These are phyloP conservation scores for Fusarium papillatum DNA, from an alignment of 2,329 filamentous ascomycete genomes.

Conservation along the genomic window DNA sequence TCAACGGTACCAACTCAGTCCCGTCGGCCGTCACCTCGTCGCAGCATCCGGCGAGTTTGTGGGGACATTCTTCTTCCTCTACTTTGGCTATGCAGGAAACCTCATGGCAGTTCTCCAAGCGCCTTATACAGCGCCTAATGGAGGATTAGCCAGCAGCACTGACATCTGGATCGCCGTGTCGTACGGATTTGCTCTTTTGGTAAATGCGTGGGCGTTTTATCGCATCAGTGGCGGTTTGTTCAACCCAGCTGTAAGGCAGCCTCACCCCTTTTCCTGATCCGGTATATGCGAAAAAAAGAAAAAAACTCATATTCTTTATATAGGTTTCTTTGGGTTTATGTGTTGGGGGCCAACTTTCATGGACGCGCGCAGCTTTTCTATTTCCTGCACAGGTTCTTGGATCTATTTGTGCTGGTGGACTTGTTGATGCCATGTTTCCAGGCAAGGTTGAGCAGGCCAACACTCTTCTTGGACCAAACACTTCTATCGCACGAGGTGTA, in stretches of 20 bases:
- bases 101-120: constrained; percentile 32
- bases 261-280: rapidly evolving
- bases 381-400: constrained; percentile 67
- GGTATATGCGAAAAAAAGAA: background rate
- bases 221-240: constrained; percentile 63
- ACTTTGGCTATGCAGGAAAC: constrained; percentile 42
- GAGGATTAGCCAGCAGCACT: constrained; percentile 28
- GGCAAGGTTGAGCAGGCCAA: constrained; percentile 65
- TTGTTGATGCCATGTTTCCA: constrained; percentile 68
- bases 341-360: constrained; percentile 32
- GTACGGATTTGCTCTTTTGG: constrained; percentile 53
- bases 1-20: constrained; percentile 24
- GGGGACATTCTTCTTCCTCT: constrained; percentile 40
- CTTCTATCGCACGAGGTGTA: constrained; percentile 66
- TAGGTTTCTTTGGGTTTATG: constrained; percentile 40
- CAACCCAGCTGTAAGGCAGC: constrained; percentile 48
- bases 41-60: constrained; percentile 38
- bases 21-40: constrained; percentile 33
- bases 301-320: background rate
- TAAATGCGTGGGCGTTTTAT: constrained; percentile 68
- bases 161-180: constrained; percentile 35
- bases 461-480: constrained; percentile 59
- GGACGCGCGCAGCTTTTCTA: constrained; percentile 51
- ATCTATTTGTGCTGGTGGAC: constrained; percentile 67
- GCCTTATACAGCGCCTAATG: constrained; percentile 16